phyloP scores from a whole-genome alignment of 495 filamentous ascomycete species.

The Lophiotrema nucula region DNA sequence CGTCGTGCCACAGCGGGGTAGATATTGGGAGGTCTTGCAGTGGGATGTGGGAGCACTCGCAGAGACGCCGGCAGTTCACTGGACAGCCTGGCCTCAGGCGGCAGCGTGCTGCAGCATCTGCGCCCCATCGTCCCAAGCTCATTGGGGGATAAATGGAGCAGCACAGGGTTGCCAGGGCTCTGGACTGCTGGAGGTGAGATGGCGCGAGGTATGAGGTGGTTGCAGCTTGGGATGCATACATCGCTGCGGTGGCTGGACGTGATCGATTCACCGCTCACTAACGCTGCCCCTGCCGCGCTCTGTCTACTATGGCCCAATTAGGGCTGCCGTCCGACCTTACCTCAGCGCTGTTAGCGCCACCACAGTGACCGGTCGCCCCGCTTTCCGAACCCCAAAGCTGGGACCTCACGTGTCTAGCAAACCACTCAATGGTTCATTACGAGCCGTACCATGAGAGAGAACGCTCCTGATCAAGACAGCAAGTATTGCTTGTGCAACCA shows the following conservation, averaged over 20 bases:
- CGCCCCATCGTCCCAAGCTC: neutral
- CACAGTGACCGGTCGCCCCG: conserved; percentile 6
- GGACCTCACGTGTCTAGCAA: conserved; percentile 7
- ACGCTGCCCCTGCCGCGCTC: neutral
- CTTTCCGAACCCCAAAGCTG: conserved; percentile 8
- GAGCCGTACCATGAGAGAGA: neutral
- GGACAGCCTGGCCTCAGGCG: conserved; percentile 2
- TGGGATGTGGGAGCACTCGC: neutral
- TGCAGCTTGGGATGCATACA: conserved; percentile 3
- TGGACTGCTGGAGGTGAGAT: neutral
- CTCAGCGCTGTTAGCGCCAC: conserved; percentile 2
- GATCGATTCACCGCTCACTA: neutral
- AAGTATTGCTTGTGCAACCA: neutral
- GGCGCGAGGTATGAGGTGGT: conserved; percentile 2
- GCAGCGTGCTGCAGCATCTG: neutral
- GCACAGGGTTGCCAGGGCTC: neutral
- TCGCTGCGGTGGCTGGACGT: conserved; percentile 1
- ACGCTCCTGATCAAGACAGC: neutral
- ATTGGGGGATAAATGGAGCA: conserved; percentile 13
- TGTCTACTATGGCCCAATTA: neutral
- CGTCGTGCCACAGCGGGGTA: conserved; percentile 22
- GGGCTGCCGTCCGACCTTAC: conserved; percentile 6
- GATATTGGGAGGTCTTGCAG: too few relatives aligned
- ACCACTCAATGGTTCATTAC: too few relatives aligned
- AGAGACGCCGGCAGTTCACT: conserved; percentile 13